A percentile compares a stretch with the other conserved stretches of the same genome.
phyloP scores from a whole-genome alignment of 495 filamentous ascomycete genomes.

The Podospora conica region DNA sequence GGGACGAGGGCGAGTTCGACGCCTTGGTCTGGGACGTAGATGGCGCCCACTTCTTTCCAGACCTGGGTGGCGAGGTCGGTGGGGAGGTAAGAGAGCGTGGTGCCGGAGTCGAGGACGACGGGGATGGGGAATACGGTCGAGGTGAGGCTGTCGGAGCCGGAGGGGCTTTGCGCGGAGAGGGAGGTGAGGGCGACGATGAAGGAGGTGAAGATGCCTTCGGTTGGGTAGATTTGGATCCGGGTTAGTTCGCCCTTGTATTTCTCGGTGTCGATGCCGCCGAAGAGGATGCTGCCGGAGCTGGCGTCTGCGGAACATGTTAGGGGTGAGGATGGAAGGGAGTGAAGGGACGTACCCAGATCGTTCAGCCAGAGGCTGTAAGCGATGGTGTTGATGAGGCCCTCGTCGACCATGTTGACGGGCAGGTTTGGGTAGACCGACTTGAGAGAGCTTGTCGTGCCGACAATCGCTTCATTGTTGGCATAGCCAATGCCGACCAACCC shows the following conservation, averaged over 20 bases:
- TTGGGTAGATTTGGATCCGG: conserved; percentile 55
- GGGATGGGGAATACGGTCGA: conserved; percentile 51
- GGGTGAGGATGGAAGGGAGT: no score
- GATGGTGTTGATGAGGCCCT: conserved; percentile 66
- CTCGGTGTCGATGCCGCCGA: conserved; percentile 84
- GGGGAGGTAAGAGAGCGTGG: conserved; percentile 79
- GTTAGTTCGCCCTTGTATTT: conserved; percentile 74
- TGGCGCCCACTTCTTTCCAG: conserved; percentile 63
- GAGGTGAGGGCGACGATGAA: conserved; percentile 73
- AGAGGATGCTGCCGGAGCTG: conserved; percentile 51
- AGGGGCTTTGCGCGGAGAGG: conserved; percentile 37
- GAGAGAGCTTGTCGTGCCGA: conserved; percentile 34
- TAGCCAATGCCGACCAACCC: conserved; percentile 91
- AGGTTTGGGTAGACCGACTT: conserved; percentile 65
- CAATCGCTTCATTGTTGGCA: conserved; percentile 67
- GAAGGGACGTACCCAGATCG: conserved; percentile 48
- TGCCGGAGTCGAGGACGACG: conserved; percentile 84
- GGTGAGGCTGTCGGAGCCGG: conserved; percentile 45
- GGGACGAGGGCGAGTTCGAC: conserved; percentile 57
- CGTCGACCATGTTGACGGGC: conserved; percentile 65
- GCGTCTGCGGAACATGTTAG: conserved; percentile 23
- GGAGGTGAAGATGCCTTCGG: conserved; percentile 41
- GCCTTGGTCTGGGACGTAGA: conserved; percentile 33
- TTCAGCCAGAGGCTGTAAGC: conserved; percentile 92
- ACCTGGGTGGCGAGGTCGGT: conserved; percentile 57